Conservation (phyloP, 345 rosid genomes). For the Raphanus raphanistrum region DNA sequence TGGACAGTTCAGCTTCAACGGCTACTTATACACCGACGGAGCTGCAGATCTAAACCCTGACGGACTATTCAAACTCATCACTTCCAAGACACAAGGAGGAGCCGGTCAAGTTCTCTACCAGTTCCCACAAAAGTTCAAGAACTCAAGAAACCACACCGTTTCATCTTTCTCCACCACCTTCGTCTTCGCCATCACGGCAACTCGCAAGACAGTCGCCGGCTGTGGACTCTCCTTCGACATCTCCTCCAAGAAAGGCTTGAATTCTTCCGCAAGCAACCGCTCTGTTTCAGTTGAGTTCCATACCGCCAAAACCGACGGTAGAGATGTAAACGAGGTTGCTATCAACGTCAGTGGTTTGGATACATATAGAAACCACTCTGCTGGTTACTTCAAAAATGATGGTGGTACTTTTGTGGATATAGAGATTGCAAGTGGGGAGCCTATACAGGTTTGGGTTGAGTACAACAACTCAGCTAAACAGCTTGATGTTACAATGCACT, state of each 20-base stretch:
- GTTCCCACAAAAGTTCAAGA: slow-evolving; percentile 28
- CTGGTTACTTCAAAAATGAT: slow-evolving; percentile 38
- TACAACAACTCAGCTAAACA: slow-evolving; percentile 41
- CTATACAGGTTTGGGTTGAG: slow-evolving; percentile 60
- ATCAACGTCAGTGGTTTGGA: slow-evolving; percentile 54
- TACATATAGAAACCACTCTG: slow-evolving; percentile 9
- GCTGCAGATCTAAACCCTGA: slow-evolving; percentile 24
- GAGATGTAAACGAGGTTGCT: slow-evolving; percentile 49
- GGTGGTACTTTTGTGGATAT: slow-evolving; percentile 14
- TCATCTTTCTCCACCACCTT: slow-evolving; percentile 31
- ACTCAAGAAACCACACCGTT: slow-evolving; percentile 12
- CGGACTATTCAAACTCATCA: slow-evolving; percentile 29
- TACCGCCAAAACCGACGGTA: not conserved
- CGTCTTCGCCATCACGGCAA: slow-evolving; percentile 16
- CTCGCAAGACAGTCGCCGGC: slow-evolving; percentile 21
- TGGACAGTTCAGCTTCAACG: slow-evolving; percentile 31
- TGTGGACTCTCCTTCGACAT: slow-evolving; percentile 33
- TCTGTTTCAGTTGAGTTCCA: slow-evolving; percentile 47
- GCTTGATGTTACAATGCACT: slow-evolving; percentile 51
- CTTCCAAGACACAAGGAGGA: slow-evolving; percentile 37
- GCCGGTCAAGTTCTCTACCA: slow-evolving; percentile 33
- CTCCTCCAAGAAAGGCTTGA: slow-evolving; percentile 1
- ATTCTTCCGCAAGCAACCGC: not conserved
- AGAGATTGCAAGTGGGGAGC: slow-evolving; percentile 32
- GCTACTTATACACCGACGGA: slow-evolving; percentile 26